Evolutionary conservation across 371 early-diverging fungal genomes (phyloP).

Genomic region (Mucor ambiguus): DNA sequence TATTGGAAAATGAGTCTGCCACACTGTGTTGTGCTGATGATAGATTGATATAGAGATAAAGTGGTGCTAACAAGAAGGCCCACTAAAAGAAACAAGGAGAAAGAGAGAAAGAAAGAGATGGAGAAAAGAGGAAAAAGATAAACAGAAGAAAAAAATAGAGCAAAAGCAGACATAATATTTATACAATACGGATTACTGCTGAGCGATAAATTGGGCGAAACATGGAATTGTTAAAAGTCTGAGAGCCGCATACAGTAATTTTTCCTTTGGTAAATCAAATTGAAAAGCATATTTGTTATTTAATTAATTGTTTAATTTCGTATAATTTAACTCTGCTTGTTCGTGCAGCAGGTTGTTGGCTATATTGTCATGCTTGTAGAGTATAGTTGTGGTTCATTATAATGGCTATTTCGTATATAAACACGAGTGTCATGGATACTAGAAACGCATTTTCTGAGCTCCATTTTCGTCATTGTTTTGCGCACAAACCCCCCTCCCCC

Average conservation of each 20-base stretch:
- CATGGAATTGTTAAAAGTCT: slow-evolving; percentile 7
- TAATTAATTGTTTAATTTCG: slow-evolving; percentile 2
- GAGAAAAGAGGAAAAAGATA: neutral
- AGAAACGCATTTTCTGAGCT: too few species aligned
- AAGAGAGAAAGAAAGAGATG: neutral
- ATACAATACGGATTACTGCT: neutral
- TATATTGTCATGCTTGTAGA: too few species aligned
- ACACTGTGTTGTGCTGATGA: neutral
- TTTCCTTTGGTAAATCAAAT: neutral
- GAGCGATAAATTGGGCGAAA: slow-evolving; percentile 16
- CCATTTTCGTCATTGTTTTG: too few species aligned
- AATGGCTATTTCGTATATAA: neutral
- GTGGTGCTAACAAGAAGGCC: too few species aligned
- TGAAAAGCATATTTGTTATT: neutral
- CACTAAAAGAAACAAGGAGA: neutral
- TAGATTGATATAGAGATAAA: neutral
- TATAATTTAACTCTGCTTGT: neutral
- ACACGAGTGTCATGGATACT: too few species aligned
- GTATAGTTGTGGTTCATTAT: neutral
- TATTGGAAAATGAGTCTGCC: neutral
- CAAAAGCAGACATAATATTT: neutral
- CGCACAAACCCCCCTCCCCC: neutral
- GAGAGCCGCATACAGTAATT: neutral
- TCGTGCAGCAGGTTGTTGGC: too few species aligned
- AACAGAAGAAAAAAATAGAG: neutral